Conservation (phyloP, 2,329 filamentous ascomycete species). For the Pseudogymnoascus sp. region DNA sequence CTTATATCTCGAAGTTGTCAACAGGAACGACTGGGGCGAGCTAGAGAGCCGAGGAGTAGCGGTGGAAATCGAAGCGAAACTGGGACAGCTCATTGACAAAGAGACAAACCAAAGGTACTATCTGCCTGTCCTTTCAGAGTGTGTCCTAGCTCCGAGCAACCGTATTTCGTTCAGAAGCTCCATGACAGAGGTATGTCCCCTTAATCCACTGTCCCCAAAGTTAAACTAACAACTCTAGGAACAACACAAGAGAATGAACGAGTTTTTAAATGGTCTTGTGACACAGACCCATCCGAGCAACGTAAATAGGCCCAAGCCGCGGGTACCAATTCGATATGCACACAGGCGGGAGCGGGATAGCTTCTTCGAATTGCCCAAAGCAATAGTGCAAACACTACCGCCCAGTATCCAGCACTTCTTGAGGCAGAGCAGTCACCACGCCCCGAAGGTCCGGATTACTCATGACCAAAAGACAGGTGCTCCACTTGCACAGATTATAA, state of each 20-base stretch:
- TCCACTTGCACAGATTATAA: slow-evolving; percentile 78
- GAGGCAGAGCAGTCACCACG: slow-evolving; percentile 27
- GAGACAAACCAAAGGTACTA: slow-evolving; percentile 62
- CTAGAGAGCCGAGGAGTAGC: slow-evolving; percentile 59
- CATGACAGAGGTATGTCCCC: slow-evolving; percentile 71
- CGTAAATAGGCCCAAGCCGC: slow-evolving; percentile 29
- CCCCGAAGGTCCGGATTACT: slow-evolving; percentile 61
- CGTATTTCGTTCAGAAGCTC: slow-evolving; percentile 71
- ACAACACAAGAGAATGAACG: slow-evolving; percentile 78
- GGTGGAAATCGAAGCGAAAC: slow-evolving; percentile 90
- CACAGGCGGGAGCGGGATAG: slow-evolving; percentile 78
- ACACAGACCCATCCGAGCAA: slow-evolving; percentile 50
- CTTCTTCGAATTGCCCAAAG: slow-evolving; percentile 67
- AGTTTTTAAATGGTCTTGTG: slow-evolving; percentile 69
- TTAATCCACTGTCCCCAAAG: slow-evolving; percentile 2
- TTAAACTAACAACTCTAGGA: slow-evolving; percentile 37
- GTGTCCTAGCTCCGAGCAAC: slow-evolving; percentile 54
- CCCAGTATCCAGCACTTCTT: slow-evolving; percentile 51
- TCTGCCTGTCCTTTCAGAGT: slow-evolving; percentile 63
- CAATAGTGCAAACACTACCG: slow-evolving; percentile 54
- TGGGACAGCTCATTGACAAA: slow-evolving; percentile 73
- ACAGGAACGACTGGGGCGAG: slow-evolving; percentile 57
- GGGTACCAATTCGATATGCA: slow-evolving; percentile 67
- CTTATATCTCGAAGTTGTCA: slow-evolving; percentile 64
- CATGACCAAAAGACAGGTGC: slow-evolving; percentile 65